phyloP scores from a whole-genome alignment of 768 basidiomycete species.

The Calocybe cyanea region DNA sequence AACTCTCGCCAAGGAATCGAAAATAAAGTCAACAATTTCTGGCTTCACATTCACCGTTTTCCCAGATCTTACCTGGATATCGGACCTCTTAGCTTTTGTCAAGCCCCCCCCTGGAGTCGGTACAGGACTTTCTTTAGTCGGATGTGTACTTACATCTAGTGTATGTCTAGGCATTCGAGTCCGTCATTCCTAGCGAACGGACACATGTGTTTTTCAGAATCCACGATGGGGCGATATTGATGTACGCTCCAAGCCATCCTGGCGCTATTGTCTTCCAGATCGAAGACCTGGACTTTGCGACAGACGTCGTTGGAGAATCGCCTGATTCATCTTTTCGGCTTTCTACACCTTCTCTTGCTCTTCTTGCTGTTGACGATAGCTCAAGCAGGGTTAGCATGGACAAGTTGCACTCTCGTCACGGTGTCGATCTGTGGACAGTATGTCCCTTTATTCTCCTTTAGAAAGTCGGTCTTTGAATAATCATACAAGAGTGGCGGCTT shows the following conservation, averaged over 20 bases:
- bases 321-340: slow-evolving; percentile 51
- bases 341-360: slow-evolving; percentile 40
- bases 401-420: slow-evolving; percentile 22
- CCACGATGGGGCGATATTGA: slow-evolving; percentile 61
- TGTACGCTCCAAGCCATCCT: slow-evolving; percentile 51
- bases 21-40: slow-evolving; percentile 57
- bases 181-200: slow-evolving; percentile 86
- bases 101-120: slow-evolving; percentile 89
- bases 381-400: slow-evolving; percentile 22
- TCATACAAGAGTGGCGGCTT: slow-evolving; percentile 56
- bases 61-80: slow-evolving; percentile 59
- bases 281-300: slow-evolving; percentile 64
- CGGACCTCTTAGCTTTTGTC: slow-evolving; percentile 58
- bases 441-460: slow-evolving; percentile 17
- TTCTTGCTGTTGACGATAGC: slow-evolving; percentile 40
- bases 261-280: slow-evolving; percentile 69
- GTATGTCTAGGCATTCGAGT: slow-evolving; percentile 72
- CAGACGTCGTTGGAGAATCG: slow-evolving; percentile 68
- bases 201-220: slow-evolving; percentile 69
- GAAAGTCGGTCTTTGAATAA: no score
- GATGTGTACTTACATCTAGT: background rate
- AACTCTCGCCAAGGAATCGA: slow-evolving; percentile 74
- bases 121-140: slow-evolving; percentile 9
- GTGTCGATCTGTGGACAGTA: slow-evolving; percentile 67
- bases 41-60: slow-evolving; percentile 61